Evolutionary conservation across 495 filamentous ascomycete genomes (phyloP), one percentile per base, ranked within the genome.

Genomic region (Cercophora sp.): DNA sequence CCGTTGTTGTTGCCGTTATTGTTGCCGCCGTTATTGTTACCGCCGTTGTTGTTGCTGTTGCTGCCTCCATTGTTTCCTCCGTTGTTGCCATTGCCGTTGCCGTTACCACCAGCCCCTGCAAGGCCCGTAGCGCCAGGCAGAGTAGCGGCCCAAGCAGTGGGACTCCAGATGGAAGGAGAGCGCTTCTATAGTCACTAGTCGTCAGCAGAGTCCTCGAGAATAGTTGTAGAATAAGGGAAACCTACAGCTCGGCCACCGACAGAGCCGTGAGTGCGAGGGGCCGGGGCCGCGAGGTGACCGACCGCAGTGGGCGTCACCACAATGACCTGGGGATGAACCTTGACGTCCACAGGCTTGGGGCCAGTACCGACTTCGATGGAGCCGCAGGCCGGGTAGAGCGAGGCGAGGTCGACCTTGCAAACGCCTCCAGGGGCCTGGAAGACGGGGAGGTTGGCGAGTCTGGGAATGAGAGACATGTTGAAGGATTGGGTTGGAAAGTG

Each of bases 261-360:
- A n/a, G n/a, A n/a, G n/a, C n/a, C n/a, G n/a, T n/a, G n/a, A n/a
- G n/a, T n/a, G n/a, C n/a, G n/a, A n/a, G n/a, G n/a, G 25, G 22
- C 40, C 40, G 22, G 40, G 15, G 40, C 19, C 11, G 3, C 13
- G 55, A 16, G 42, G 34, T 22, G 3, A n/a, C 6, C 13, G 15
- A 29, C n/a, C 23, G 48, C 4, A 26, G 52, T 53, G 8, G 48
- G 48, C 5, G 40, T 59, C 25, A 59, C 48, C 25, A 22, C 39
- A 35, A 59, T 56, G 47, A 26, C 37, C 2, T 36, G 34, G 15
- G 57, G 52, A 16, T 56, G 57, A 27, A 56, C 53, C 22, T 52
- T 35, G 16, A 48, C 32, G 6, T 39, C 36, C 26, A 35, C 35
- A 11, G 32, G 46, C 19, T 36, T n/a, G 25, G 19, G 19, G 29